phyloP scores from a whole-genome alignment of 768 basidiomycete species.

The Crucibulum laeve region DNA sequence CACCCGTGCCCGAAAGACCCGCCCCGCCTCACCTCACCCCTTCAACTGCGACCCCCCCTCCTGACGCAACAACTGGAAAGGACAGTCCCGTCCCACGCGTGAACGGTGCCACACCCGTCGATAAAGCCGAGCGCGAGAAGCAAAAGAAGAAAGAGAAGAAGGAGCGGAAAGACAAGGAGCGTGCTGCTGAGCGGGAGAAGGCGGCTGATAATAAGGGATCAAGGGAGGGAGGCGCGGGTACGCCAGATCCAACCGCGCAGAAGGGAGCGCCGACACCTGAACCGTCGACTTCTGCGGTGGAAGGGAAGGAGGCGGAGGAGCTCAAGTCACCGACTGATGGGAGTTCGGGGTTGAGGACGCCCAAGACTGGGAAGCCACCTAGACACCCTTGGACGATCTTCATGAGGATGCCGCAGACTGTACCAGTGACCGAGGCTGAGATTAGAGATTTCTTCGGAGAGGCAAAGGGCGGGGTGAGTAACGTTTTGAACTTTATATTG shows the following conservation, averaged over 20 bases:
- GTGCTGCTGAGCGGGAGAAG: slow-evolving; percentile 34
- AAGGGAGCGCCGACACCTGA: slow-evolving; percentile 24
- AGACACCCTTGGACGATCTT: slow-evolving; percentile 85
- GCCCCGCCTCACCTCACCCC: slow-evolving; percentile 24
- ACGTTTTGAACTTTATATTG: slow-evolving; percentile 1
- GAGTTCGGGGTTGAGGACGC: slow-evolving; percentile 64
- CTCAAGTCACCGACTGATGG: slow-evolving; percentile 55
- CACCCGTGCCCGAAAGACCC: slow-evolving; percentile 28
- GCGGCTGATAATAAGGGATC: slow-evolving; percentile 24
- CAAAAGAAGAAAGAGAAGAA: slow-evolving; percentile 60
- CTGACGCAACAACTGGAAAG: slow-evolving; percentile 22
- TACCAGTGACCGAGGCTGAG: slow-evolving; percentile 55
- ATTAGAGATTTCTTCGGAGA: slow-evolving; percentile 76
- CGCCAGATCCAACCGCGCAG: slow-evolving; percentile 22
- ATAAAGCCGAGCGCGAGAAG: slow-evolving; percentile 54
- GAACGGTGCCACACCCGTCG: slow-evolving; percentile 35
- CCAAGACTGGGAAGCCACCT: slow-evolving; percentile 56
- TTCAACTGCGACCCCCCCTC: slow-evolving; percentile 32
- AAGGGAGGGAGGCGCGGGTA: slow-evolving; percentile 21
- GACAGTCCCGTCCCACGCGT: slow-evolving; percentile 33
- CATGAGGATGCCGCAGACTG: slow-evolving; percentile 54
- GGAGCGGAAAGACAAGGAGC: slow-evolving; percentile 55
- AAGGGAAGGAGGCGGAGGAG: slow-evolving; percentile 26
- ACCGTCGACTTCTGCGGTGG: slow-evolving; percentile 16
- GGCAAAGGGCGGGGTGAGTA: slow-evolving; percentile 60